Evolutionary conservation across 1,284 basidiomycete species (phyloP).

Genomic region (Ustilago cynodontis): DNA sequence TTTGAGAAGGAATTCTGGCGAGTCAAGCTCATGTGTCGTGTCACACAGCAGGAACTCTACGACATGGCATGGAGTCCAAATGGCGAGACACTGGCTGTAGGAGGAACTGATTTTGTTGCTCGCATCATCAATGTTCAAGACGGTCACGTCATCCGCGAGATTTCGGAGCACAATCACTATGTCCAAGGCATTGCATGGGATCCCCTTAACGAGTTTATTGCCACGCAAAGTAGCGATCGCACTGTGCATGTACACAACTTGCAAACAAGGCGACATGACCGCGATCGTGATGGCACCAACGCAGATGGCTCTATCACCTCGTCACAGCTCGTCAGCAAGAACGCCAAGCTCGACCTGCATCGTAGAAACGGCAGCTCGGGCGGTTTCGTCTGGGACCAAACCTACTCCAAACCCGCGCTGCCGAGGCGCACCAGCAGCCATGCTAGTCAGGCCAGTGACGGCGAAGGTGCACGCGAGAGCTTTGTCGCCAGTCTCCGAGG

Average conservation of each 20-base stretch:
- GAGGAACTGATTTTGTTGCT: slow-evolving; percentile 95
- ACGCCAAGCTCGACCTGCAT: slow-evolving; percentile 58
- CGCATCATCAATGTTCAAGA: slow-evolving; percentile 83
- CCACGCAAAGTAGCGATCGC: slow-evolving; percentile 68
- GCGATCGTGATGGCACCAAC: slow-evolving; percentile 17
- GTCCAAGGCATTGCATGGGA: slow-evolving; percentile 70
- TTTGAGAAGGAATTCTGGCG: slow-evolving; percentile 97
- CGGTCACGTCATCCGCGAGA: slow-evolving; percentile 71
- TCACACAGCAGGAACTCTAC: slow-evolving; percentile 80
- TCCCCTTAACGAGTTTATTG: slow-evolving; percentile 65
- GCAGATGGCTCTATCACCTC: slow-evolving; percentile 27
- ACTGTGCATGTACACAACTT: slow-evolving; percentile 62
- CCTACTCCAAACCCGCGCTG: slow-evolving; percentile 56
- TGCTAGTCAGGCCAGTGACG: slow-evolving; percentile 59
- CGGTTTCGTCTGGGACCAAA: slow-evolving; percentile 57
- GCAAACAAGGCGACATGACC: slow-evolving; percentile 31
- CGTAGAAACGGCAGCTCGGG: slow-evolving; percentile 53
- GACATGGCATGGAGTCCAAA: slow-evolving; percentile 97
- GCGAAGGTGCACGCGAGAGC: slow-evolving; percentile 51
- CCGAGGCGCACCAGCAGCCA: slow-evolving; percentile 62
- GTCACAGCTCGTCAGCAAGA: slow-evolving; percentile 56
- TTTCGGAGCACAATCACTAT: slow-evolving; percentile 68
- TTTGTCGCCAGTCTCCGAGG: slow-evolving; percentile 53
- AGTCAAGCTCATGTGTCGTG: slow-evolving; percentile 85
- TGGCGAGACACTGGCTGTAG: slow-evolving; percentile 91